These are phyloP conservation scores for Lactarius quietus DNA, from an alignment of 768 basidiomycete genomes.

Conservation along the genomic window DNA sequence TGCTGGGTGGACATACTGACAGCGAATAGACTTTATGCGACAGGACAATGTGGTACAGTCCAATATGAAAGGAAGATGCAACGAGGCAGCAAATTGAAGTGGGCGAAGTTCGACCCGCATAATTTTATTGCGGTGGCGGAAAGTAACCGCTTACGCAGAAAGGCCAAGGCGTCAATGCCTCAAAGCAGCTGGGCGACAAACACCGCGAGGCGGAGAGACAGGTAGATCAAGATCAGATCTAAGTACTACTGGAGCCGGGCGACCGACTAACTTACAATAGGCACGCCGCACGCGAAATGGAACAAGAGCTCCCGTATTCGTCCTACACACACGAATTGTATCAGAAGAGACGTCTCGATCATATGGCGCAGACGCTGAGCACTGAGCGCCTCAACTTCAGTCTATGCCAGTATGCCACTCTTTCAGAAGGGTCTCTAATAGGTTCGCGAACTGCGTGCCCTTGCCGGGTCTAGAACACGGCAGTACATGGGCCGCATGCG, in stretches of 20 bases:
- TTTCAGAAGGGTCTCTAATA: neutral
- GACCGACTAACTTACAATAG: neutral
- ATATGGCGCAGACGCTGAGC: neutral
- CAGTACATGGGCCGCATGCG: neutral
- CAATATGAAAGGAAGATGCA: neutral
- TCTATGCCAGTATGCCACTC: neutral
- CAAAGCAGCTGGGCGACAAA: neutral
- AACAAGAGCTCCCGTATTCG: neutral
- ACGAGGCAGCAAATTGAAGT: neutral
- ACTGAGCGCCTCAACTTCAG: neutral
- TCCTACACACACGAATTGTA: neutral
- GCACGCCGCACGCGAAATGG: neutral
- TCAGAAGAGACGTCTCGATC: constrained; percentile 6
- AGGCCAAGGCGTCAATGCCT: neutral
- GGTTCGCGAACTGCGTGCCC: neutral
- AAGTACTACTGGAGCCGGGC: neutral
- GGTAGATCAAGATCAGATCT: neutral
- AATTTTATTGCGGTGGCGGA: neutral
- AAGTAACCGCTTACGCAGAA: neutral
- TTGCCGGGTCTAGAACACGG: neutral
- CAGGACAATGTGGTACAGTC: neutral
- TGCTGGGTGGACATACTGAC: constrained; percentile 3
- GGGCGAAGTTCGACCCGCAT: neutral
- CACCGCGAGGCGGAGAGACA: neutral
- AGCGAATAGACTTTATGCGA: neutral